Base-by-base conservation (phyloP, 1,284 basidiomycete species). In the Testicularia cyperi region DNA sequence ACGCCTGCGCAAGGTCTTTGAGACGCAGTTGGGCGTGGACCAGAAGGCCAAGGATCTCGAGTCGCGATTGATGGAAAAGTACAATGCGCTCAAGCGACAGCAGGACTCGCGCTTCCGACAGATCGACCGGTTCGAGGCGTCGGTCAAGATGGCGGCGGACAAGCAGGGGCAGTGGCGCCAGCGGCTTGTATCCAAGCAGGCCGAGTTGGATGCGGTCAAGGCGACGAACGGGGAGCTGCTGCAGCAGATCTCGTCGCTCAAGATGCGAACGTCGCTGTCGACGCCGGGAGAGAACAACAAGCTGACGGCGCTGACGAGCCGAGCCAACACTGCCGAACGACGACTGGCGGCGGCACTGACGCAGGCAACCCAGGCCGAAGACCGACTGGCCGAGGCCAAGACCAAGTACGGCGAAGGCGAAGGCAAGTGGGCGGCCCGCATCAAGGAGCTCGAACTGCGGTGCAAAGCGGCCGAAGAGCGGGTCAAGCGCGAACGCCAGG, bases 401-500 rank as follows among this genome's bases (percentile, higher is more conserved):
- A 25, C 36, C 29, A 65, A 68, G 44, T 68, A 61, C 36, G 54
- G 54, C 24, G 58, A 69, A 33, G 61, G 60, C 5, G 68, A 70
- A 31, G 52, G 57, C 19, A 70, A 69, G 25, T 63, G 69, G 72
- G 61, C 70, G 14, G 70, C 70, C 16, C 34, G 71, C 13, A 64
- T 74, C 43, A 71, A 70, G 41, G 72, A 92, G 92, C 72, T 90
- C 85, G 92, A 98, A 78, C 75, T 83, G 18, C 80, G 90, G 14
- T 77, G 92, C 65, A 86, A 86, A 75, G 84, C 85, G 0, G 89
- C 90, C 0, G 91, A 94, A 70, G 94, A 98, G 81, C 87, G 87
- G 77, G 85, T 92, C 65, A 98, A 97, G 82, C 82, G 91, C 32
- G 94, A 96, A 80, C 82, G 89, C 57, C 92, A 96, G 71, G 94